Evolutionary conservation across 495 filamentous ascomycete genomes (phyloP).

Genomic region (Delitschia confertaspora): DNA sequence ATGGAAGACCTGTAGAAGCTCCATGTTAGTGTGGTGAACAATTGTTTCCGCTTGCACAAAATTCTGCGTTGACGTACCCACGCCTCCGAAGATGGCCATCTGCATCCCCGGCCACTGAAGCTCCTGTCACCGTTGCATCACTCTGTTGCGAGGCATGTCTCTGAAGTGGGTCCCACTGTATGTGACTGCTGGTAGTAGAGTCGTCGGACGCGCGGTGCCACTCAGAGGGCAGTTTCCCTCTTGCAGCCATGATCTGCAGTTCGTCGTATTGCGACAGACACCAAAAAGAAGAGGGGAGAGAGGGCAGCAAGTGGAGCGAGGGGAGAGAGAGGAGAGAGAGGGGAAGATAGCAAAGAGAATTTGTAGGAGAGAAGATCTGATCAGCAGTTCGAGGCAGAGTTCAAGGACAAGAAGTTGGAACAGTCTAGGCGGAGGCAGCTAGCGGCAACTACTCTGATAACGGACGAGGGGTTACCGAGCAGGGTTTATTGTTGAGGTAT

Average conservation of each 20-base stretch:
- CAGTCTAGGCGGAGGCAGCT: too few relatives aligned
- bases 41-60: slow-evolving; percentile 4
- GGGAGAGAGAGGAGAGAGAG: neutral
- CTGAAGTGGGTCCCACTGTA: slow-evolving; percentile 33
- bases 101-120: slow-evolving; percentile 6
- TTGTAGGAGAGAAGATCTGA: too few relatives aligned
- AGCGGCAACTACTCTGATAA: too few relatives aligned
- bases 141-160: slow-evolving; percentile 11
- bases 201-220: slow-evolving; percentile 40
- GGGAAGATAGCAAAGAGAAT: neutral
- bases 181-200: slow-evolving; percentile 33
- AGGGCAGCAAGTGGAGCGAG: neutral
- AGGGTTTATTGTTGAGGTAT: too few relatives aligned
- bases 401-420: too few relatives aligned
- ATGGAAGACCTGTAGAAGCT: slow-evolving; percentile 53
- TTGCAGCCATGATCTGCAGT: slow-evolving; percentile 17
- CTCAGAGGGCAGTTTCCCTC: slow-evolving; percentile 37
- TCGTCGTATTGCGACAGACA: neutral
- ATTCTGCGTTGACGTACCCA: slow-evolving; percentile 20
- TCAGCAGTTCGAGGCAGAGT: too few relatives aligned
- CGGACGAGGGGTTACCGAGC: too few relatives aligned
- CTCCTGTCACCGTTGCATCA: neutral
- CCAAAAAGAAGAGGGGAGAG: neutral
- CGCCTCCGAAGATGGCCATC: slow-evolving; percentile 15
- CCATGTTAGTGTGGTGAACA: slow-evolving; percentile 5